Base-by-base conservation (phyloP, 768 basidiomycete genomes). In the Gloeophyllum trabeum region DNA sequence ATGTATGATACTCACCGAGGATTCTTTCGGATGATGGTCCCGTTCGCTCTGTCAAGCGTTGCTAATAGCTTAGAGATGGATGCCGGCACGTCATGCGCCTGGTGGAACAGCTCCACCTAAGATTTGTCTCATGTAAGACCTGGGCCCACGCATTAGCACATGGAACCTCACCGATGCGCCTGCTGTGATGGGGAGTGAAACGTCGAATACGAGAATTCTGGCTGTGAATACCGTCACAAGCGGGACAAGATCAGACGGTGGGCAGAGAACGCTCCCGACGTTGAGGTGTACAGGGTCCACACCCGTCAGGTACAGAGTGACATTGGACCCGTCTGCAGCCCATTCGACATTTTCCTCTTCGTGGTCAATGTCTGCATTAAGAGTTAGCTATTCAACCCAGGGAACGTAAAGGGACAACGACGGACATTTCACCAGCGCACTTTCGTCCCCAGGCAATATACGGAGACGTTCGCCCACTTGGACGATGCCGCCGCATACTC, bases 121-220 rank as follows among this genome's bases (percentile, higher is more conserved):
- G 37, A 20, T 5, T 22, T 6, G 2, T 35, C 5, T n/a, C 10
- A 36, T n/a, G n/a, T n/a, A n/a, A n/a, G n/a, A n/a, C n/a, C n/a
- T n/a, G n/a, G n/a, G n/a, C 14, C n/a, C n/a, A n/a, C n/a, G n/a
- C n/a, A n/a, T n/a, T n/a, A n/a, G n/a, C n/a, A n/a, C n/a, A n/a
- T n/a, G n/a, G n/a, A n/a, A n/a, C 57, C 71, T 48, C 58, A 92
- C 92, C 32, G 88, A 81, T 48, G 89, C 71, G 30, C 96, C 96
- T 1, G 77, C 69, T 7, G 81, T 90, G 48, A 99, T 84, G 0
- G 96, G 96, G 37, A 87, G 70, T 48, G 85, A 76, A 12, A 94
- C 75, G 55, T 99, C 96, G 56, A 99, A 98, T 3, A 96, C 75
- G 43, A 99, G 85, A 51, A 99, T 80, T 47, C 90, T 79, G 4